phyloP scores from a whole-genome alignment of 2,329 filamentous ascomycete species.

The Daldinia sp. region DNA sequence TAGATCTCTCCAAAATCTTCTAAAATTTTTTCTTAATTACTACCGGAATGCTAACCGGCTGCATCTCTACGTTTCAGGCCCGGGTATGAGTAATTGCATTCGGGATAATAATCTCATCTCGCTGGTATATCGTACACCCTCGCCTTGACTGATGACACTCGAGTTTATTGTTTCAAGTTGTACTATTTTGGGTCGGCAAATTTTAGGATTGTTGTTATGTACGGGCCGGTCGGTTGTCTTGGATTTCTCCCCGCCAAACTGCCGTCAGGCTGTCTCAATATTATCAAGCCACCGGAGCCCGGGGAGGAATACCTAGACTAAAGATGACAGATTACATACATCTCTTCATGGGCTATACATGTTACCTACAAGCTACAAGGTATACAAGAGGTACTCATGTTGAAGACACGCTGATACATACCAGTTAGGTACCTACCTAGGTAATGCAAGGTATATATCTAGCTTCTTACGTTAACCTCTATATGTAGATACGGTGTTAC shows the following conservation, averaged over 20 bases:
- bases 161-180: slow-evolving; percentile 25
- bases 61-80: slow-evolving; percentile 13
- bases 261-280: background rate
- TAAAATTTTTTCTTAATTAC: slow-evolving; percentile 17
- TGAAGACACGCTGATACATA: no score
- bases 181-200: slow-evolving; percentile 30
- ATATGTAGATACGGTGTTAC: slow-evolving; percentile 7
- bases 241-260: background rate
- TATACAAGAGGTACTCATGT: no score
- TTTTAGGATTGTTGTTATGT: background rate
- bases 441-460: background rate
- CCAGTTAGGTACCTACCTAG: background rate
- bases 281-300: background rate
- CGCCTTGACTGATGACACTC: slow-evolving; percentile 12
- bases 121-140: slow-evolving; percentile 1
- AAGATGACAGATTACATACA: background rate
- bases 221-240: slow-evolving; percentile 14
- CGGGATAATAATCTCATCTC: slow-evolving; percentile 10
- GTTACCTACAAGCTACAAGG: no score
- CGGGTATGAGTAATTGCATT: slow-evolving; percentile 3
- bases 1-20: background rate
- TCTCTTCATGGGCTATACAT: background rate
- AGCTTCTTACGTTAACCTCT: background rate
- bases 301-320: background rate
- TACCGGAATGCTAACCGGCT: slow-evolving; percentile 11